Evolutionary conservation across 371 early-diverging fungal species (phyloP).

Genomic region (Mucor indicus): DNA sequence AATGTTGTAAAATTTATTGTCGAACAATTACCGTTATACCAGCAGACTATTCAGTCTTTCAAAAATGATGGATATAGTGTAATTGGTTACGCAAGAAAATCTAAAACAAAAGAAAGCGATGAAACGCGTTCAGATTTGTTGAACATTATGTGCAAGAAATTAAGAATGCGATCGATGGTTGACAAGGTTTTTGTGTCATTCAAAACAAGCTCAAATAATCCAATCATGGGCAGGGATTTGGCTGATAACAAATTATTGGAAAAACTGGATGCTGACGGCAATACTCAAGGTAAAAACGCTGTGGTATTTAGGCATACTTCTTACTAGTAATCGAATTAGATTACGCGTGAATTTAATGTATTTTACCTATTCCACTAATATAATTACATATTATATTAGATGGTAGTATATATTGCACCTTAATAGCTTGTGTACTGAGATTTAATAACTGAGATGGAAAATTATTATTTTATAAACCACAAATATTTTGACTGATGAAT

Average conservation of each 20-base stretch:
- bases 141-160: slow-evolving; percentile 12
- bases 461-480: too few relatives aligned
- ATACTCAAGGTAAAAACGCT: slow-evolving; percentile 17
- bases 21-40: slow-evolving; percentile 13
- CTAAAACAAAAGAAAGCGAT: slow-evolving; percentile 17
- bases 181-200: slow-evolving; percentile 16
- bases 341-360: too few relatives aligned
- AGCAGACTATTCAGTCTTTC: slow-evolving; percentile 14
- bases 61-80: slow-evolving; percentile 17
- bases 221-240: slow-evolving; percentile 10
- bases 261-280: slow-evolving; percentile 13
- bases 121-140: slow-evolving; percentile 13
- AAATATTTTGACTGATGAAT: too few relatives aligned
- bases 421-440: too few relatives aligned
- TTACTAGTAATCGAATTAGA: too few relatives aligned
- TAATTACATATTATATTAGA: too few relatives aligned
- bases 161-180: slow-evolving; percentile 11
- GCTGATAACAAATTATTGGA: slow-evolving; percentile 2
- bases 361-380: too few relatives aligned
- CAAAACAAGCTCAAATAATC: slow-evolving; percentile 3
- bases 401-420: too few relatives aligned
- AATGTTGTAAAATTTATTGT: slow-evolving; percentile 6
- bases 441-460: too few relatives aligned
- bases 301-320: too few relatives aligned
- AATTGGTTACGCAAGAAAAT: slow-evolving; percentile 21